Percentiles rank a stretch among this genome's conserved stretches.
These are phyloP conservation scores for Punica granatum DNA, from an alignment of 345 rosid genomes.

Conservation along the genomic window DNA sequence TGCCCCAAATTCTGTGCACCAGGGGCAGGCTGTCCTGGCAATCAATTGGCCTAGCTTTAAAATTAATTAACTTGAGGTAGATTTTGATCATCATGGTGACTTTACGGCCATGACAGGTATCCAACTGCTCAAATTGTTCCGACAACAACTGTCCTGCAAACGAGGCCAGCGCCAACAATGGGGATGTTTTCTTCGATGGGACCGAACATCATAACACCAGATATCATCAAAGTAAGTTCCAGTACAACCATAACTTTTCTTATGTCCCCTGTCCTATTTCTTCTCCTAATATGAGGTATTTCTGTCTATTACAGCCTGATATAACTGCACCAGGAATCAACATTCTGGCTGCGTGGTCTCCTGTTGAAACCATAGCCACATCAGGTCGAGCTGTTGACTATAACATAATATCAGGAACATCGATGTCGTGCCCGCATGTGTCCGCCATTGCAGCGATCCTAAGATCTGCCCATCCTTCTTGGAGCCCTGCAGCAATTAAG, in stretches of 20 bases:
- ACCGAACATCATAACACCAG: slow-evolving; percentile 34
- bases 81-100: neutral
- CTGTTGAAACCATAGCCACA: slow-evolving; percentile 17
- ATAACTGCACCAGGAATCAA: slow-evolving; percentile 41
- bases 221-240: slow-evolving; percentile 34
- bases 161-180: slow-evolving; percentile 36
- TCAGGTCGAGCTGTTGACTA: slow-evolving; percentile 21
- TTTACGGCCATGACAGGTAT: slow-evolving; percentile 15
- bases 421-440: slow-evolving; percentile 50
- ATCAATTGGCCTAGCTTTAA: too few species aligned
- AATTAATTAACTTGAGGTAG: too few species aligned
- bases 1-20: too few species aligned
- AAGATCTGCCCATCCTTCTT: slow-evolving; percentile 34
- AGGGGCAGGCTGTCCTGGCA: too few species aligned
- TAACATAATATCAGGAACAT: slow-evolving; percentile 41
- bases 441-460: slow-evolving; percentile 37
- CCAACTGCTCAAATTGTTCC: slow-evolving; percentile 30
- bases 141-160: slow-evolving; percentile 22
- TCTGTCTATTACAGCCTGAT: slow-evolving; percentile 29
- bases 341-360: slow-evolving; percentile 49
- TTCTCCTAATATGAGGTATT: neutral
- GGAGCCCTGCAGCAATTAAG: slow-evolving; percentile 47
- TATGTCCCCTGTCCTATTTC: neutral
- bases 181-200: slow-evolving; percentile 39
- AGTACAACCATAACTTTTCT: neutral